Percentiles rank a stretch among this genome's conserved stretches.
Conservation (phyloP, 2,329 filamentous ascomycete genomes). For the Trichoderma koningii region DNA sequence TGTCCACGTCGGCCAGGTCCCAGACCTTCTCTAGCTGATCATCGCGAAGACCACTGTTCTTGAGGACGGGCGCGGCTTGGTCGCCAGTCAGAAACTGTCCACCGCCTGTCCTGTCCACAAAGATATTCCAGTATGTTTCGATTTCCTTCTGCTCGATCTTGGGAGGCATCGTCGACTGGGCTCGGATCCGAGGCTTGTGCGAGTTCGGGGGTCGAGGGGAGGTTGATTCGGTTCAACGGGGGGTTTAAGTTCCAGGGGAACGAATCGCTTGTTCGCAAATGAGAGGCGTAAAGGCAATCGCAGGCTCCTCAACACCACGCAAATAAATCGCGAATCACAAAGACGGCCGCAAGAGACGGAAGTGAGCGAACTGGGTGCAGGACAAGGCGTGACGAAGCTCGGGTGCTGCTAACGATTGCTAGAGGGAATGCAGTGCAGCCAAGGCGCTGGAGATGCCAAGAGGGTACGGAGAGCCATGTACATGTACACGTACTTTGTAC, state of each 20-base stretch:
- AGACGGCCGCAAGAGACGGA: background rate
- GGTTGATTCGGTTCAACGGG: background rate
- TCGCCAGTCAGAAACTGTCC: constrained; percentile 63
- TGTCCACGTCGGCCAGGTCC: constrained; percentile 96
- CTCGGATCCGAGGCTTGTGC: constrained; percentile 22
- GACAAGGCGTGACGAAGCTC: constrained; percentile 23
- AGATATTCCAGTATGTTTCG: constrained; percentile 68
- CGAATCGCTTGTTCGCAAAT: constrained; percentile 14
- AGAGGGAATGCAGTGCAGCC: background rate
- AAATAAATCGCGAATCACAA: constrained; percentile 18
- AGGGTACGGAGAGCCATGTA: constrained; percentile 15
- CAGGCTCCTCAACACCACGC: background rate
- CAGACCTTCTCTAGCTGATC: constrained; percentile 93
- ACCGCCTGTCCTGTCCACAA: constrained; percentile 60
- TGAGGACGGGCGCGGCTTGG: constrained; percentile 62
- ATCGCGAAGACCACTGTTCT: constrained; percentile 64
- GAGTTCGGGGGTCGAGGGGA: background rate
- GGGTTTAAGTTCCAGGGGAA: background rate
- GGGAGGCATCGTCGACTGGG: constrained; percentile 50
- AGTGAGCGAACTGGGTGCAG: constrained; percentile 19
- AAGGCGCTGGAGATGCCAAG: constrained; percentile 4
- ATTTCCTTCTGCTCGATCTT: constrained; percentile 64
- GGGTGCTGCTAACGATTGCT: background rate
- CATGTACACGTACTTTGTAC: constrained; percentile 9
- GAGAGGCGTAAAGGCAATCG: background rate